Evolutionary conservation across 1,139 yeast species (phyloP), one percentile per base, ranked within the genome.

Genomic region (Schizosaccharomyces versatilis): DNA sequence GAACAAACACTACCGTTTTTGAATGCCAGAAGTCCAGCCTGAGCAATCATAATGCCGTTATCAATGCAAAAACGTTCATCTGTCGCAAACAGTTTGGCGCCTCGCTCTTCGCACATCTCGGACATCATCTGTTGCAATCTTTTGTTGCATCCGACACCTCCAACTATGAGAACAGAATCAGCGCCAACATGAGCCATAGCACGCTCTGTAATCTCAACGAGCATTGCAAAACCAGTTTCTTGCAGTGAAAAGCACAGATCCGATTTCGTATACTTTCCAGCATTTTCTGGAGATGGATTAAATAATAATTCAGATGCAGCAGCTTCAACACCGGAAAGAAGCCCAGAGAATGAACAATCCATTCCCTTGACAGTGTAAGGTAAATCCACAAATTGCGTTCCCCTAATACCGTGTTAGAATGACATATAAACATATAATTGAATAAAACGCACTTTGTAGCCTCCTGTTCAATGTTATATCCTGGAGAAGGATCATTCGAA

Each of bases 291-390:
- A 66, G 68, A 41, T 15, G 67, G 80, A 66, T 61, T 77, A 77
- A 57, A 74, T 62, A 79, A 77, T 60, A 83, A 65, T 58, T 81
- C 88, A 57, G 78, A 74, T 0, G 96, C 96, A 39, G 88, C 67
- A 24, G 75, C 76, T 61, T 90, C 98, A 54, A 90, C 76, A 62
- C 79, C 78, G 12, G 90, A 95, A 59, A 90, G 69, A 49, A 90
- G 84, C 8, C 99, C 99, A 58, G 95, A 83, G 95, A 90, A 84
- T 54, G 95, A 84, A 60, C 90, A 66, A 68, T 90, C 99, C 99
- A 90, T 93, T 6, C 99, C 99, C 66, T 90, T 93, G 17, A 90
- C 97, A 0, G 97, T 88, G 65, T 90, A 90, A 0, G 98, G 98
- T 54, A 90, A 70, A 53, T 77, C 79, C 2, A 88, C 83, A 59